Conservation (phyloP, 352 stramenopile species). For the Globisporangium megalacanthum region DNA sequence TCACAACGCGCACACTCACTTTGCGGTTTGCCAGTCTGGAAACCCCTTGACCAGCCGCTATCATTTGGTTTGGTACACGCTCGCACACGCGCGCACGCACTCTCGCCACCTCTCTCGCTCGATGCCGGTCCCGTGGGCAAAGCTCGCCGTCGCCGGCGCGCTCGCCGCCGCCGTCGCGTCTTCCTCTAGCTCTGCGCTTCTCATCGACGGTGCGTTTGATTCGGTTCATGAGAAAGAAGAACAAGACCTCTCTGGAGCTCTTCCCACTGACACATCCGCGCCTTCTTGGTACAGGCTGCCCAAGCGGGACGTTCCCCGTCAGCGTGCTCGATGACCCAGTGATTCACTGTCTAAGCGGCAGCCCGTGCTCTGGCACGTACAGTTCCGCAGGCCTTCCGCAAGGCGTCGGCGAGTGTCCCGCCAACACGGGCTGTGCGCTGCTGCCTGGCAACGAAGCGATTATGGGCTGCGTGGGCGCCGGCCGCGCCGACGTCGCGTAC, state of each 20-base stretch:
- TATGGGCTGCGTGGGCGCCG: constrained; percentile 56
- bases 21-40: constrained; percentile 4
- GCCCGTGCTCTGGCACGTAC: constrained; percentile 61
- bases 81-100: background rate
- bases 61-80: constrained; percentile 18
- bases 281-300: constrained; percentile 26
- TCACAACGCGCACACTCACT: constrained; percentile 4
- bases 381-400: constrained; percentile 33
- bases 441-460: constrained; percentile 49
- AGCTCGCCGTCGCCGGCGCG: constrained; percentile 7
- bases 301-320: constrained; percentile 40
- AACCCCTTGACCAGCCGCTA: constrained; percentile 7
- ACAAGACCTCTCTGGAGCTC: background rate
- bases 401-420: constrained; percentile 51
- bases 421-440: constrained; percentile 46
- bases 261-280: background rate
- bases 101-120: background rate
- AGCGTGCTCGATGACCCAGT: constrained; percentile 54
- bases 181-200: constrained; percentile 4
- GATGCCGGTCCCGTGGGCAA: constrained; percentile 8
- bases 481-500: constrained; percentile 54
- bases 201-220: constrained; percentile 13
- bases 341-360: constrained; percentile 44
- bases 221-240: no score
- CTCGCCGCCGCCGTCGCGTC: constrained; percentile 1